phyloP scores from a whole-genome alignment of 2,329 filamentous ascomycete genomes.

The Monosporascus sp. region DNA sequence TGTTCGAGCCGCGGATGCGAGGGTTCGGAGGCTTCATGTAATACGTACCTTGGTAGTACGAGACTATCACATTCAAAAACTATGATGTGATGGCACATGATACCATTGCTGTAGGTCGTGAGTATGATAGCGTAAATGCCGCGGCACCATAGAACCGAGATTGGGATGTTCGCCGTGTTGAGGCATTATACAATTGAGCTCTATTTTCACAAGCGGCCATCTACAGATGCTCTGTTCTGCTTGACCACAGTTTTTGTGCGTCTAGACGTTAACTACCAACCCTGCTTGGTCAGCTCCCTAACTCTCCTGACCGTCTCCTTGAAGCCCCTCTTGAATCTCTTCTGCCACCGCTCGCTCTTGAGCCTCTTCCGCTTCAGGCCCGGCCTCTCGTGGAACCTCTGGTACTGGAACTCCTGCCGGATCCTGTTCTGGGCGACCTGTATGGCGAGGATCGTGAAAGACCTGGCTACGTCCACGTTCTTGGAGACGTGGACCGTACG shows the following conservation, averaged over 20 bases:
- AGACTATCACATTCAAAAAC: too few relatives aligned
- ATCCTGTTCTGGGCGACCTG: conserved; percentile 51
- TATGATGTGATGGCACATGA: too few relatives aligned
- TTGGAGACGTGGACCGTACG: conserved; percentile 37
- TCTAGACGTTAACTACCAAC: conserved; percentile 53
- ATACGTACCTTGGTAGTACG: not conserved
- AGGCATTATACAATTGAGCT: conserved; percentile 8
- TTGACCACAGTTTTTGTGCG: conserved; percentile 12
- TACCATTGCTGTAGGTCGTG: too few relatives aligned
- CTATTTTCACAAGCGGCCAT: conserved; percentile 5
- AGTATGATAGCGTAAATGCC: too few relatives aligned
- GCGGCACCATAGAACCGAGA: too few relatives aligned
- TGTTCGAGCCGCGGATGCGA: too few relatives aligned
- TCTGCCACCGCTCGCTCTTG: conserved; percentile 62
- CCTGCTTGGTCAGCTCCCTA: conserved; percentile 66
- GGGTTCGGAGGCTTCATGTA: not conserved
- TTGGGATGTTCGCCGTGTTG: too few relatives aligned
- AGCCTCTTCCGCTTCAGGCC: conserved; percentile 76
- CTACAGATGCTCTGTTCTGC: conserved; percentile 1
- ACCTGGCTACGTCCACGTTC: conserved; percentile 39
- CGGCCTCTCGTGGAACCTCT: conserved; percentile 69
- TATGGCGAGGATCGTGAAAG: conserved; percentile 37
- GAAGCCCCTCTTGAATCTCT: conserved; percentile 65
- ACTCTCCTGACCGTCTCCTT: conserved; percentile 59
- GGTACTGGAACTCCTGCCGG: conserved; percentile 46